phyloP scores from a whole-genome alignment of 2,329 filamentous ascomycete species.

The Aspergillus nomiae region DNA sequence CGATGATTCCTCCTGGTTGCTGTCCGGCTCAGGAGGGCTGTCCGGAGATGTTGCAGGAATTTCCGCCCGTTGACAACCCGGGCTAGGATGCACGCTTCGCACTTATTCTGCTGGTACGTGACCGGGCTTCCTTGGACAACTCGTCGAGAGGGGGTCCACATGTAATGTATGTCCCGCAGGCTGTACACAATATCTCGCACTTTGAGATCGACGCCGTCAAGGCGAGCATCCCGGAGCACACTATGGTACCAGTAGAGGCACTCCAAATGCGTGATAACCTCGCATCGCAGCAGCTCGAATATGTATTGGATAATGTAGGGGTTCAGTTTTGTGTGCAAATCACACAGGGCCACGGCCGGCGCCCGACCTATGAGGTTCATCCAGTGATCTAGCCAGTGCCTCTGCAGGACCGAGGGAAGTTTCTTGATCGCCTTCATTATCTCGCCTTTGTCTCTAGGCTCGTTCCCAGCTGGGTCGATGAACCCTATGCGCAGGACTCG shows the following conservation, averaged over 20 bases:
- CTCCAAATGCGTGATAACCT: slow-evolving; percentile 27
- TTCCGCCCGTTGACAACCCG: slow-evolving; percentile 29
- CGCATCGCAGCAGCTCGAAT: slow-evolving; percentile 22
- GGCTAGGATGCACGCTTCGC: slow-evolving; percentile 42
- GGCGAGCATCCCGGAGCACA: slow-evolving; percentile 2
- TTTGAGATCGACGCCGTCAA: slow-evolving; percentile 7
- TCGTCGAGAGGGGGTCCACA: slow-evolving; percentile 31
- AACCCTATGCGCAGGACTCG: slow-evolving; percentile 25
- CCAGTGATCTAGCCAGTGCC: slow-evolving; percentile 16
- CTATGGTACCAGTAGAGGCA: slow-evolving; percentile 22
- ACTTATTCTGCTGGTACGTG: slow-evolving; percentile 31
- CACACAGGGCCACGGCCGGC: slow-evolving; percentile 23
- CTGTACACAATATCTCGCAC: slow-evolving; percentile 17
- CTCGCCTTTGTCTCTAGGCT: neutral
- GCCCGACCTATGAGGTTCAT: slow-evolving; percentile 21
- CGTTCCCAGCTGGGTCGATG: neutral
- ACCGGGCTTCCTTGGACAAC: slow-evolving; percentile 3
- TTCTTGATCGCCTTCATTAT: slow-evolving; percentile 13
- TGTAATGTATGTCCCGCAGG: slow-evolving; percentile 30
- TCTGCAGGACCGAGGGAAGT: slow-evolving; percentile 14
- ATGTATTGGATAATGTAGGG: slow-evolving; percentile 23
- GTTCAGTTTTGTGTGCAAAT: slow-evolving; percentile 27
- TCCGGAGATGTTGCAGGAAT: slow-evolving; percentile 33
- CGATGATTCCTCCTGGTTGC: slow-evolving; percentile 23
- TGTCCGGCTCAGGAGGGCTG: slow-evolving; percentile 33